Evolutionary conservation across 805 yeast species (phyloP), one percentile per base, ranked within the genome.

Genomic region (Priceomyces melissophilus): DNA sequence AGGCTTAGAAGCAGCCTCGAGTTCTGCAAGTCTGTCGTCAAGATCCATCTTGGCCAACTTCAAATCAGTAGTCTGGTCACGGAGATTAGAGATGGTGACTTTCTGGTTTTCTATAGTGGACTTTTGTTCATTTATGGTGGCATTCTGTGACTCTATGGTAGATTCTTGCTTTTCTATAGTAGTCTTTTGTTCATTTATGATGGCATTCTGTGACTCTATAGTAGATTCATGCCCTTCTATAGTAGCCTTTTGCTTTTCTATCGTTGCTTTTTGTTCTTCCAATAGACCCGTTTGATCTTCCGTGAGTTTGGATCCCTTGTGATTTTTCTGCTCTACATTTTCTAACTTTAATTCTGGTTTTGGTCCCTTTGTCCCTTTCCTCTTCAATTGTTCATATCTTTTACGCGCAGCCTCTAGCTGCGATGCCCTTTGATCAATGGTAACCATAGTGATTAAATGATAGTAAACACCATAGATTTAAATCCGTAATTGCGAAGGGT

Each of bases 321-420:
- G n/a, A n/a, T 10, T 41, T 41, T 13, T 40, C 52, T n/a, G 37
- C n/a, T n/a, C n/a, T n/a, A n/a, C n/a, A n/a, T n/a, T n/a, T n/a
- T n/a, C n/a, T n/a, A n/a, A n/a, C n/a, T 57, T 66, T 70, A 60
- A 71, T 71, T 62, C 78, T 78, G 67, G 80, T 69, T 55, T 71
- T 68, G n/a, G n/a, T n/a, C n/a, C n/a, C n/a, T n/a, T n/a, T n/a
- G n/a, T n/a, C n/a, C n/a, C n/a, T 48, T 69, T 71, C 61, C 69
- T 71, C 61, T 78, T 84, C 69, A 84, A 63, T 52, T 82, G 87
- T 44, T 84, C 89, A 49, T 71, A 78, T 71, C 81, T 76, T 65
- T 81, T 83, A 53, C 84, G 75, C 4, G 91, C 93, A 2, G 83
- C 84, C 48, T 82, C 88, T 37, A 86, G 67, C 57, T 81, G 78